Base-by-base conservation (phyloP, 345 rosid species). In the Eucalyptus globulus region DNA sequence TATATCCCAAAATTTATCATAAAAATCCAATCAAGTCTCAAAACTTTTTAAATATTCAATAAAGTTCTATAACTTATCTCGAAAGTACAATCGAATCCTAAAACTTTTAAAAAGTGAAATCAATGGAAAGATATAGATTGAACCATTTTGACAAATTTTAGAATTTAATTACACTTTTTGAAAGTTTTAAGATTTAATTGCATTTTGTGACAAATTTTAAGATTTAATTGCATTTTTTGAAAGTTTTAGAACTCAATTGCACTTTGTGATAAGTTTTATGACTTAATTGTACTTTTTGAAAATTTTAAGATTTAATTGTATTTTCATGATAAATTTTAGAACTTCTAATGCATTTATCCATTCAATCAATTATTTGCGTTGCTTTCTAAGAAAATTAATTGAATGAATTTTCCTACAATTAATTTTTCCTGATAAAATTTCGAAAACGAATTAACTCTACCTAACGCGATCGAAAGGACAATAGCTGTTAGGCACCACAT, bases 141-240 rank as follows among this genome's bases (percentile, higher is more conserved):
- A 51, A 53, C 1, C 0, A 53, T 2, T 19, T 53, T 53, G 0
- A 19, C 1, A 53, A 53, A 2, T 53, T 53, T 53, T 53, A 53
- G 0, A 0, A 51, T 1, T 51, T 7, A 0, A 53, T 51, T 51
- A 0, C 0, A 3, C 0, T 51, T 51, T 51, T 51, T 17, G 0
- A 51, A 51, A 51, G 0, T 51, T 51, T 50, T 50, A 50, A 0
- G 0, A 6, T 0, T 50, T 50, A 50, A 50, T 50, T 50, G 0
- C 21, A 6, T 0, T 50, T 50, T 49, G 0, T 51, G 0, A 51
- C 1, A 16, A 16, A 0, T 51, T 51, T 16, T 1, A 51, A 1
- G 4, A 53, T 1, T 53, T 53, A 17, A 51, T 4, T 49, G 0
- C 0, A 49, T 13, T 49, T 49, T 49, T 49, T 49, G 14, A 49